Percentiles rank a stretch among this genome's conserved stretches.
These are phyloP conservation scores for Neofusicoccum ribis DNA, from an alignment of 2,329 filamentous ascomycete species.

Conservation along the genomic window DNA sequence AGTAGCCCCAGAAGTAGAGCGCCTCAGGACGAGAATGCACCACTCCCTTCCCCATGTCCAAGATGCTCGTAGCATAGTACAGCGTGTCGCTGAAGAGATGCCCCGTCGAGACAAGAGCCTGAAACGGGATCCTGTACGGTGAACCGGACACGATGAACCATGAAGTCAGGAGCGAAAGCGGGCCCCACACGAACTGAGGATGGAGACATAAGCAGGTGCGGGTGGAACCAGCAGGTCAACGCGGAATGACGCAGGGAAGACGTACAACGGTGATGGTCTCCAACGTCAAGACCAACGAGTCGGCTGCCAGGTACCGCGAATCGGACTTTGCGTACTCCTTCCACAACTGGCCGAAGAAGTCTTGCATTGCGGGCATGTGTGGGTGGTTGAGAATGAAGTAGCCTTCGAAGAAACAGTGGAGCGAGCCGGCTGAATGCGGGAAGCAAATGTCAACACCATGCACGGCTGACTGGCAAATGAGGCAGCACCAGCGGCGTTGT, in stretches of 20 bases:
- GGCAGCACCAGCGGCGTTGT: not conserved
- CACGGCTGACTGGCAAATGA: not conserved
- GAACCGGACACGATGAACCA: constrained; percentile 47
- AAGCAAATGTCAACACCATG: not conserved
- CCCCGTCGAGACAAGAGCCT: constrained; percentile 41
- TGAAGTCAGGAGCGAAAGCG: constrained; percentile 56
- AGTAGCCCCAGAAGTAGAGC: constrained; percentile 66
- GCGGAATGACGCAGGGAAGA: no score
- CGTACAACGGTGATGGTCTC: constrained; percentile 53
- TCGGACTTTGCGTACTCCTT: constrained; percentile 61
- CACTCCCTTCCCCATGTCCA: constrained; percentile 47
- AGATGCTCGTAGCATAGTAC: constrained; percentile 61
- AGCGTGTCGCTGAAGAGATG: constrained; percentile 57
- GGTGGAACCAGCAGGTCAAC: not conserved
- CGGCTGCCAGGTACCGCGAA: constrained; percentile 56
- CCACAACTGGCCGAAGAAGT: constrained; percentile 54
- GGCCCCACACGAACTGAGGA: constrained; percentile 57
- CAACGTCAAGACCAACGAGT: constrained; percentile 59
- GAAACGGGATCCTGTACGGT: constrained; percentile 53
- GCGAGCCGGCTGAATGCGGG: not conserved
- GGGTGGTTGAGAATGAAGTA: constrained; percentile 3
- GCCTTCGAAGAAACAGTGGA: constrained; percentile 14
- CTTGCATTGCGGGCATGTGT: constrained; percentile 3
- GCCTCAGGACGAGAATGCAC: constrained; percentile 60
- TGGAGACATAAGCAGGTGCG: not conserved